Percentiles rank a stretch among this genome's conserved stretches.
Conservation (phyloP, 192 early-diverging fungal species). For the Paraglomus occultum region DNA sequence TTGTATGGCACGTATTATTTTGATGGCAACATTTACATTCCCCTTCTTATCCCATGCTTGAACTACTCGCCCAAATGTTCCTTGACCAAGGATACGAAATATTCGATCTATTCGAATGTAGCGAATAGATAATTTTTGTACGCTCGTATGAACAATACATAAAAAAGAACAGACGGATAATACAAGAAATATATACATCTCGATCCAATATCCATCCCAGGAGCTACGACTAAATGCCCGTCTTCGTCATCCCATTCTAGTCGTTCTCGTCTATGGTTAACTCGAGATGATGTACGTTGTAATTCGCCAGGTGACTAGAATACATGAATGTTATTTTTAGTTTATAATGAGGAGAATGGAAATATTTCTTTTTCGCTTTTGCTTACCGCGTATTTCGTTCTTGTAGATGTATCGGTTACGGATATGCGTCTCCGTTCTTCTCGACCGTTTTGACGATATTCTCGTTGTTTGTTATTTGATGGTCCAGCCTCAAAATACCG, state of each 20-base stretch:
- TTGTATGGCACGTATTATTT: conserved; percentile 89
- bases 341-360: background rate
- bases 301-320: background rate
- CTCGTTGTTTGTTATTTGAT: no score
- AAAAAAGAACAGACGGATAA: background rate
- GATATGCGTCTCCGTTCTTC: no score
- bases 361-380: background rate
- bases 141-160: conserved; percentile 10
- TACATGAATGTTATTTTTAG: background rate
- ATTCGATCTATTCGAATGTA: conserved; percentile 64
- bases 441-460: no score
- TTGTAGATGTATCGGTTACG: background rate
- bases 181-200: conserved; percentile 57
- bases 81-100: conserved; percentile 85
- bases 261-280: conserved; percentile 15
- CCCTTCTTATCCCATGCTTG: conserved; percentile 73
- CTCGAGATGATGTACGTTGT: background rate
- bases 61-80: conserved; percentile 97
- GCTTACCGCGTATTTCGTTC: background rate
- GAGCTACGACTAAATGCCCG: conserved; percentile 86
- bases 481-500: no score
- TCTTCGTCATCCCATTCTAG: conserved; percentile 82
- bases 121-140: conserved; percentile 17
- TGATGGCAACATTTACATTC: conserved; percentile 73
- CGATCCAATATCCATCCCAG: conserved; percentile 67